Base-by-base conservation (phyloP, 2,329 filamentous ascomycete genomes). In the Diaporthe sp. region DNA sequence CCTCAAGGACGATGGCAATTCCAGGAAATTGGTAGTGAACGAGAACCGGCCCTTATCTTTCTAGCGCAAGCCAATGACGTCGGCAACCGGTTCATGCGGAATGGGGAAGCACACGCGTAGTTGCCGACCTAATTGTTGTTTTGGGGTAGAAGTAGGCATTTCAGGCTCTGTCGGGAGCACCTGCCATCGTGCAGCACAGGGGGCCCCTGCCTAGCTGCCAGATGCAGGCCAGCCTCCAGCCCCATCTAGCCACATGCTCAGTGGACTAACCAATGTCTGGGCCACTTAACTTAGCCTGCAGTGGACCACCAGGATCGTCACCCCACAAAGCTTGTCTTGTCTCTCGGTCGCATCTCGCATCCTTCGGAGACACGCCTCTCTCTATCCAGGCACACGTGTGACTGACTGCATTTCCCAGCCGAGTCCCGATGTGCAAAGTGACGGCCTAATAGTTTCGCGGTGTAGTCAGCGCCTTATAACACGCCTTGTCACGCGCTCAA, bases 301-400 rank as follows among this genome's bases (percentile, higher is more conserved):
- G 47, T 54, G 64, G 47, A 40, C 33, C 64, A 52, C 30, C 25
- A 40, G 30, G 64, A 68, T 68, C 64, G 64, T 54, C 64, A 17
- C 64, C 47, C 64, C 64, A 68, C 64, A 68, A 68, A 68, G 64
- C 64, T 68, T 68, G 64, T 68, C 33, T 54, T 54, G 64, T 52
- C 13, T 54, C 64, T 68, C n/a, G 40, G 28, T 47, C 60, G 60
- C 47, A 54, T 13, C 47, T 22, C 25, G 40, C 30, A 38, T 38
- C 28, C 30, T 67, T 3, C 30, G 40, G 64, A 52, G 19, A 67
- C 61, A 35, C 30, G 22, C 38, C 15, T 15, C 33, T 38, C n/a
- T n/a, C n/a, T n/a, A n/a, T n/a, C 30, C 9, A 47, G 28, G 22
- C 13, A 19, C 42, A 52, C 61, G 61, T 25, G 25, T 35, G 47